These are phyloP conservation scores for Aspergillus sp. DNA, from an alignment of 2,329 filamentous ascomycete species.

Conservation along the genomic window DNA sequence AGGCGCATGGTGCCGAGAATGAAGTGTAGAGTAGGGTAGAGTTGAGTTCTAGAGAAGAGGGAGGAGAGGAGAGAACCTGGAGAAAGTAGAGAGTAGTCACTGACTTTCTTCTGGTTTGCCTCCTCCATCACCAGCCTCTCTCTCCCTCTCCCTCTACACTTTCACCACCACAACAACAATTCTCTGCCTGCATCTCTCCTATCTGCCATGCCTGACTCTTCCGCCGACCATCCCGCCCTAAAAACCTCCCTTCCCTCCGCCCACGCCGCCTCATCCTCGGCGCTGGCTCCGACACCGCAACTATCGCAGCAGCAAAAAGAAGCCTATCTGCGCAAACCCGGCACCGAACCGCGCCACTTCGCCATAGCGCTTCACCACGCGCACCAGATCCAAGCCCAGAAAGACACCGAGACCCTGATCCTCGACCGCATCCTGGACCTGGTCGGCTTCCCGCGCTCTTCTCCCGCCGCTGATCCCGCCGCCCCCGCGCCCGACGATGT, in stretches of 20 bases:
- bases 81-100: no score
- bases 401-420: conserved; percentile 66
- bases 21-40: no score
- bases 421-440: conserved; percentile 63
- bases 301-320: conserved; percentile 20
- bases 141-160: no score
- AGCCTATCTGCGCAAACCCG: conserved; percentile 24
- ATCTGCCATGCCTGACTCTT: no score
- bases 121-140: no score
- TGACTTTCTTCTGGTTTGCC: no score
- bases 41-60: no score
- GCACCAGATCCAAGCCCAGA: conserved; percentile 69
- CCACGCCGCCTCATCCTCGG: conserved; percentile 32
- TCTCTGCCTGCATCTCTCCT: no score
- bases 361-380: conserved; percentile 75
- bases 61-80: no score
- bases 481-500: conserved; percentile 52
- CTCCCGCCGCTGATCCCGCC: conserved; percentile 41
- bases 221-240: no score
- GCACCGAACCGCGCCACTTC: conserved; percentile 37
- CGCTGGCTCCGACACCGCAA: conserved; percentile 12
- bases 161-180: no score
- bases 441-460: conserved; percentile 53
- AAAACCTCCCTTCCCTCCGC: conserved; percentile 15
- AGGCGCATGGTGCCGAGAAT: neutral